Base-by-base conservation (phyloP, 257 asterid genomes). In the Solanum appendiculatum region DNA sequence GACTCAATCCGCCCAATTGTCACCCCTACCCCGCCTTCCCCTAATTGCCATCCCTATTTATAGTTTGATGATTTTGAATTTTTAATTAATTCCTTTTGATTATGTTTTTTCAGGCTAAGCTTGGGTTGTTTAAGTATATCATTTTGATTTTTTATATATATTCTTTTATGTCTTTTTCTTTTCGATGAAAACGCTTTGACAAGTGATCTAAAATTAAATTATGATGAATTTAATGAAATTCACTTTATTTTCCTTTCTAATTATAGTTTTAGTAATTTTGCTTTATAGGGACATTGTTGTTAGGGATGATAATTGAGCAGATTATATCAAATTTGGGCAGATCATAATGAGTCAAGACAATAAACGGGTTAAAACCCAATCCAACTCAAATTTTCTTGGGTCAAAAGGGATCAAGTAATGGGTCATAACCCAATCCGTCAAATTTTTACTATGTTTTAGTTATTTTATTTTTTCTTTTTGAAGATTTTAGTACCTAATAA, bases 1-100 rank as follows among this genome's bases (percentile, higher is more conserved):
- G 0, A 18, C 0, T 0, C 4, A 54, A 2, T 3, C 1, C n/a
- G 0, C 18, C 11, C 25, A 2, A 54, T 20, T 3, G 11, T 2
- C 63, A 54, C 25, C 25, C 63, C 1, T 48, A 48, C 54, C 18
- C 13, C n/a, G n/a, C 54, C 18, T 46, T 44, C 6, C 54, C 54
- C 18, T 46, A 13, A 46, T 46, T 46, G 54, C 0, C 0, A 46
- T 4, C 18, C 0, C 54, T 46, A 46, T 13, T 46, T 46, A 12
- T 46, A 58, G 66, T 58, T 21, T 58, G 70, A 63, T 63, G 70
- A 63, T 11, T n/a, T 63, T 5, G 14, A n/a, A 23, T n/a, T n/a
- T 63, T 63, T 63, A 63, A 27, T 63, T 12, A 63, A 63, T 63
- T 63, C 33, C 8, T 63, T 63, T 9, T 9, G 15, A 63, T 63